phyloP scores from a whole-genome alignment of 2,329 filamentous ascomycete genomes.

The Pseudogymnoascus verrucosus region DNA sequence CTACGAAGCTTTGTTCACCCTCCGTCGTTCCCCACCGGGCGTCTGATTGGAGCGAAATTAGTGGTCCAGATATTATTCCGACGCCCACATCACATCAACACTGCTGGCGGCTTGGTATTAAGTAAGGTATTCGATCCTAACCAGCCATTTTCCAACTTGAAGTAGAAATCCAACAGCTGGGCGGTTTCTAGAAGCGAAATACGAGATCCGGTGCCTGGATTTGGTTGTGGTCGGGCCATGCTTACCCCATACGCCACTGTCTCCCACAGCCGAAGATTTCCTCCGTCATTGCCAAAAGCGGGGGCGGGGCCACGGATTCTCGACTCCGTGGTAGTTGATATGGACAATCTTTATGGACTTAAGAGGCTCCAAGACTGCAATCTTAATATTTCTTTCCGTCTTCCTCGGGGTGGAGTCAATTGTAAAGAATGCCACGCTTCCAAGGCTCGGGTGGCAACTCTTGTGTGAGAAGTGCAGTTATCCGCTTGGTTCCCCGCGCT shows the following conservation, averaged over 20 bases:
- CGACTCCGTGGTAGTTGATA: background rate
- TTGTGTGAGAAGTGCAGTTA: background rate
- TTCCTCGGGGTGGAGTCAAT: background rate
- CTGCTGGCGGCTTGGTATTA: background rate
- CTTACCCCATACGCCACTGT: background rate
- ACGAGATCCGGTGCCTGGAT: background rate
- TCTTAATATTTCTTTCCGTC: background rate
- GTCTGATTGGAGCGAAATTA: constrained; percentile 4
- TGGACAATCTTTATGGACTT: background rate
- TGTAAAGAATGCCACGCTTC: background rate
- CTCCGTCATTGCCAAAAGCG: background rate
- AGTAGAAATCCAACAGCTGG: background rate
- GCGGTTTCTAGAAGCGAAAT: background rate
- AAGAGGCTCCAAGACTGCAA: background rate
- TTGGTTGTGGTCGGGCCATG: background rate
- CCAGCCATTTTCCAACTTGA: constrained; percentile 1
- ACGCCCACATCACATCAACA: background rate
- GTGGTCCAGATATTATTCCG: constrained; percentile 1
- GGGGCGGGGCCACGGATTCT: constrained; percentile 1
- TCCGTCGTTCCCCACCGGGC: background rate
- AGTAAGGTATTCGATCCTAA: background rate
- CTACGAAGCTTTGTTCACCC: background rate
- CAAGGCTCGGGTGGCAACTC: background rate
- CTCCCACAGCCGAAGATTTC: background rate
- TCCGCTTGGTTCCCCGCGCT: background rate